Conservation (phyloP, 73 alveolate species). For the Strombidium stylifer region DNA sequence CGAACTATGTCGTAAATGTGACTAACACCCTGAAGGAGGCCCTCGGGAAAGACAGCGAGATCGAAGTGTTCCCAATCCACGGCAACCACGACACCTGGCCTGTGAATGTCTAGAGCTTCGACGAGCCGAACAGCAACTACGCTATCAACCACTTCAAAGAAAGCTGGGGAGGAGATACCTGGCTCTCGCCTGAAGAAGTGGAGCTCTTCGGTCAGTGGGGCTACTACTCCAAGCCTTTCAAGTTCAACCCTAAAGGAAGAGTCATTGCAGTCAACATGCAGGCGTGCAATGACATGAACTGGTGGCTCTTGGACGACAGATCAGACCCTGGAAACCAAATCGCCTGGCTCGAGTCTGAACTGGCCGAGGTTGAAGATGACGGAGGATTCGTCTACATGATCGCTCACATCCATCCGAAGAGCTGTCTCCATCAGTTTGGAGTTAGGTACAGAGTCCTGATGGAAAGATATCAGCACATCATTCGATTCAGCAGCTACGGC, state of each 20-base stretch:
- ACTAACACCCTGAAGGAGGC: slow-evolving; percentile 1
- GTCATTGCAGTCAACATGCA: slow-evolving; percentile 50
- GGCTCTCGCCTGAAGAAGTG: slow-evolving; percentile 37
- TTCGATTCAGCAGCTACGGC: slow-evolving; percentile 36
- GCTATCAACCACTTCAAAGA: slow-evolving; percentile 20
- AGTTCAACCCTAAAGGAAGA: slow-evolving; percentile 9
- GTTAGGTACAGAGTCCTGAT: slow-evolving; percentile 37
- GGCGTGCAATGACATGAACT: slow-evolving; percentile 48
- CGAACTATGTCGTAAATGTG: neutral
- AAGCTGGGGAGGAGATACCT: slow-evolving; percentile 32
- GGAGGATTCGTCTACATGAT: slow-evolving; percentile 37
- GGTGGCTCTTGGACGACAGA: slow-evolving; percentile 21
- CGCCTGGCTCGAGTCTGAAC: slow-evolving; percentile 36
- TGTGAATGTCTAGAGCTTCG: slow-evolving; percentile 32
- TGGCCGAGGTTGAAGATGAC: slow-evolving; percentile 22
- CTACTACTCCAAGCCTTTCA: slow-evolving; percentile 4
- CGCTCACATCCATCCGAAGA: slow-evolving; percentile 49
- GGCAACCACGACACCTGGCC: slow-evolving; percentile 63
- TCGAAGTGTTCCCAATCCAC: slow-evolving; percentile 19
- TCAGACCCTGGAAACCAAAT: slow-evolving; percentile 48
- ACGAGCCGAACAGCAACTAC: slow-evolving; percentile 2
- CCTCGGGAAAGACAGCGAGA: slow-evolving; percentile 15
- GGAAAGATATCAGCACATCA: slow-evolving; percentile 53
- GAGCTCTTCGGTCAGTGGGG: neutral
- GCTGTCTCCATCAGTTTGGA: slow-evolving; percentile 34